These are phyloP conservation scores for Penicillium aurantiogriseum DNA, from an alignment of 2,329 filamentous ascomycete genomes.

Conservation along the genomic window DNA sequence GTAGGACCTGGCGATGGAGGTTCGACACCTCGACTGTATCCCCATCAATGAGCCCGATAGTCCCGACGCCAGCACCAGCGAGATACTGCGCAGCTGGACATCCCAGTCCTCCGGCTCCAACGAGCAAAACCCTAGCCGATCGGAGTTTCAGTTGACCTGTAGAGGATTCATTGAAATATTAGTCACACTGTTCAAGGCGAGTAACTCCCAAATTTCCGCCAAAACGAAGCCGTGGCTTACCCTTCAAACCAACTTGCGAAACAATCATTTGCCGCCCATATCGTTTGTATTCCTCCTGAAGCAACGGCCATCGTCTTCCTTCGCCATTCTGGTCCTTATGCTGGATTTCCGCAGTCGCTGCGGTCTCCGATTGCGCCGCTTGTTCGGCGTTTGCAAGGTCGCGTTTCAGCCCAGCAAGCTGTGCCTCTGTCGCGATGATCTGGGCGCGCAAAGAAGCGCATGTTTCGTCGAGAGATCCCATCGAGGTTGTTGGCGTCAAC, in stretches of 20 bases:
- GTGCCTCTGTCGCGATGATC: conserved; percentile 38
- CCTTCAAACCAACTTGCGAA: conserved; percentile 73
- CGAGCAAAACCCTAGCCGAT: conserved; percentile 68
- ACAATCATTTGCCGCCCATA: conserved; percentile 93
- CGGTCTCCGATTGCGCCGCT: conserved; percentile 16
- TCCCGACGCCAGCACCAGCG: conserved; percentile 82
- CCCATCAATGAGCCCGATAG: conserved; percentile 79
- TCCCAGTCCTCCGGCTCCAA: conserved; percentile 86
- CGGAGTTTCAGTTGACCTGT: conserved; percentile 74
- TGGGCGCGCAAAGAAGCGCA: conserved; percentile 37
- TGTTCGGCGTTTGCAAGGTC: conserved; percentile 37
- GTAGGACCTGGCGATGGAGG: conserved; percentile 85
- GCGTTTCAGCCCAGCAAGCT: conserved; percentile 35
- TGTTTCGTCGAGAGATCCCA: conserved; percentile 24
- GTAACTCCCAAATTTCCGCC: neutral
- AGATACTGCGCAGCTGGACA: conserved; percentile 93
- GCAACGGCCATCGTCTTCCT: conserved; percentile 63
- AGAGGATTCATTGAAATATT: neutral
- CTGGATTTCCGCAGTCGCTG: conserved; percentile 3
- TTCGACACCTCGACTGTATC: conserved; percentile 88
- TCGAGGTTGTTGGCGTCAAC: conserved; percentile 1
- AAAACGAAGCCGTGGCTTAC: conserved; percentile 43
- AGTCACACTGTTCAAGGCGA: neutral
- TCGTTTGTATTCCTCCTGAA: conserved; percentile 71
- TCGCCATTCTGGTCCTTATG: neutral